phyloP scores from a whole-genome alignment of 306 rosid species.

The Gynostemma pentaphyllum region DNA sequence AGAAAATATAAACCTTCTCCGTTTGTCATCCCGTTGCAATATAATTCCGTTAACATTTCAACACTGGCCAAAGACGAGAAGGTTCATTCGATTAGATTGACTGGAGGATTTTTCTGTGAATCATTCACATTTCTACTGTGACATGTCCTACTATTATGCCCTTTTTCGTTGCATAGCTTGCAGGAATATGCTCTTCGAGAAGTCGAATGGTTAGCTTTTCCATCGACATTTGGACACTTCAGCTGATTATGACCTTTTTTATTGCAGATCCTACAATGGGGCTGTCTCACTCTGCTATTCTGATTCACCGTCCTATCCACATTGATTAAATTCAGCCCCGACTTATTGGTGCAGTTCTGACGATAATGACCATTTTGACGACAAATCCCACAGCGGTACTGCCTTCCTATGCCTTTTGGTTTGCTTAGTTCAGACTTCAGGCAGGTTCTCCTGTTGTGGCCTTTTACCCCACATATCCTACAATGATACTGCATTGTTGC shows the following conservation, averaged over 20 bases:
- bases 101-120: slow-evolving; percentile 13
- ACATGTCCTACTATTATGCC: slow-evolving; percentile 78
- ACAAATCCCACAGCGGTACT: slow-evolving; percentile 40
- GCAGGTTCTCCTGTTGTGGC: slow-evolving; percentile 79
- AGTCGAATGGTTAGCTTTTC: neutral
- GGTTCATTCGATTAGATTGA: slow-evolving; percentile 6
- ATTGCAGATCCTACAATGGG: slow-evolving; percentile 40
- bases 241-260: slow-evolving; percentile 56
- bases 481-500: slow-evolving; percentile 32
- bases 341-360: slow-evolving; percentile 35
- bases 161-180: slow-evolving; percentile 40
- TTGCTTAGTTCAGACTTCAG: slow-evolving; percentile 21
- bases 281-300: slow-evolving; percentile 22
- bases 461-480: slow-evolving; percentile 41
- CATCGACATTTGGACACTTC: slow-evolving; percentile 33
- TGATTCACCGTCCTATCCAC: slow-evolving; percentile 2
- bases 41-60: neutral
- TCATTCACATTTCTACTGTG: slow-evolving; percentile 24
- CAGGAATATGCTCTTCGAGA: slow-evolving; percentile 35
- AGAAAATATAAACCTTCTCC: no score
- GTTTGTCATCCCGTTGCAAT: neutral
- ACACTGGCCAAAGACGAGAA: neutral
- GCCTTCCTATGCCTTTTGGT: slow-evolving; percentile 18
- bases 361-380: slow-evolving; percentile 52
- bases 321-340: slow-evolving; percentile 1